A percentile compares a stretch with the other conserved stretches of the same genome.
Evolutionary conservation across 2,329 filamentous ascomycete genomes (phyloP).

Genomic region (Apiospora saccharicola): DNA sequence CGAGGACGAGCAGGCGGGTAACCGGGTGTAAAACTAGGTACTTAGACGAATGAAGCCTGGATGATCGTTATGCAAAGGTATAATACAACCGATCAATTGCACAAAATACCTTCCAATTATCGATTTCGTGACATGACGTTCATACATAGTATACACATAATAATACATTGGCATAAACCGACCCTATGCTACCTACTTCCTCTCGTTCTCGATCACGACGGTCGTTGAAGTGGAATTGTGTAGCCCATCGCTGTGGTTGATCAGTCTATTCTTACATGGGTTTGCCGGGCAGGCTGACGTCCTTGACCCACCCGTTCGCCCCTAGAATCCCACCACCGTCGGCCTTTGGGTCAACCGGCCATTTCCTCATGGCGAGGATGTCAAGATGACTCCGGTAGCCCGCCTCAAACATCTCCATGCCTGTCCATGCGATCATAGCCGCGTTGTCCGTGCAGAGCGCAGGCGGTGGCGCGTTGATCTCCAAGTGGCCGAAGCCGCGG

Average conservation of each 20-base stretch:
- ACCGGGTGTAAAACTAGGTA: conserved; percentile 26
- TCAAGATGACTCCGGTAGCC: conserved; percentile 73
- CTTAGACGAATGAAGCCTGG: conserved; percentile 25
- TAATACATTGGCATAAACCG: background rate
- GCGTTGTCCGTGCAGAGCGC: conserved; percentile 92
- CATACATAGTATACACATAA: conserved; percentile 16
- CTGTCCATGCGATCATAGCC: conserved; percentile 96
- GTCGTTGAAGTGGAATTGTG: no score
- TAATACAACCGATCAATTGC: conserved; percentile 30
- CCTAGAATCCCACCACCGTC: conserved; percentile 68
- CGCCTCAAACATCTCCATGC: conserved; percentile 86
- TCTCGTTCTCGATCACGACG: no score
- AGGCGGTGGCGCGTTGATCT: conserved; percentile 77
- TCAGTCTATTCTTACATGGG: no score
- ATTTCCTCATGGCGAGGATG: conserved; percentile 69
- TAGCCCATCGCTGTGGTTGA: no score
- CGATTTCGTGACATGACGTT: background rate
- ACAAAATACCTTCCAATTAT: background rate
- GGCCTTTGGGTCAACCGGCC: conserved; percentile 72
- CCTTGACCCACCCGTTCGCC: conserved; percentile 51
- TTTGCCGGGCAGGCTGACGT: conserved; percentile 3
- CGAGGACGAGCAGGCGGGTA: conserved; percentile 26
- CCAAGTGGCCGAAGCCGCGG: conserved; percentile 68
- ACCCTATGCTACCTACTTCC: background rate
- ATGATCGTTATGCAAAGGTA: conserved; percentile 36